These are phyloP conservation scores for Globisporangium nunn DNA, from an alignment of 352 stramenopile genomes.

Conservation along the genomic window DNA sequence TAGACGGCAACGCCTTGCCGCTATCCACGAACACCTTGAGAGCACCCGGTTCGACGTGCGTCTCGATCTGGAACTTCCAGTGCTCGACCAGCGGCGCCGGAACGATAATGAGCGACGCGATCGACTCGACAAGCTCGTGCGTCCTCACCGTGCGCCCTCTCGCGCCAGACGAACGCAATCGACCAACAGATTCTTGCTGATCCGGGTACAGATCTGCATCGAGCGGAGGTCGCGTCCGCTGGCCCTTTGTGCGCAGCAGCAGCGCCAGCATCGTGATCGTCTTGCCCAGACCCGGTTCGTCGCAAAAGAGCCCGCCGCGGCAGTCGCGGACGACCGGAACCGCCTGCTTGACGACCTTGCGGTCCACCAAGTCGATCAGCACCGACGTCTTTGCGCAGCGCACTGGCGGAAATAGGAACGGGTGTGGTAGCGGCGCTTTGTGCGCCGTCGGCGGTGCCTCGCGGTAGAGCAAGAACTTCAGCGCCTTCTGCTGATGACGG, in stretches of 20 bases:
- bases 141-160: conserved; percentile 38
- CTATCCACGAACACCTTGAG: conserved; percentile 43
- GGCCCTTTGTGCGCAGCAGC: conserved; percentile 69
- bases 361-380: conserved; percentile 55
- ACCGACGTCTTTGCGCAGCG: conserved; percentile 10
- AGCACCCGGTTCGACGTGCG: conserved; percentile 27
- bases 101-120: conserved; percentile 60
- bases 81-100: conserved; percentile 70
- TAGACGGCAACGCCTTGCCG: conserved; percentile 25
- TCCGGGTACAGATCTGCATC: conserved; percentile 12
- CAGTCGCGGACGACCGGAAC: conserved; percentile 25
- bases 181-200: conserved; percentile 6
- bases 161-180: conserved; percentile 31
- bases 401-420: conserved; percentile 38
- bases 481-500: conserved; percentile 58
- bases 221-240: conserved; percentile 12
- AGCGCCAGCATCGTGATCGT: conserved; percentile 83
- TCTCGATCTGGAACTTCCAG: conserved; percentile 71
- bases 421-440: conserved; percentile 22
- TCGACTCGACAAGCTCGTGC: conserved; percentile 36
- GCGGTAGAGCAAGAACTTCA: conserved; percentile 78
- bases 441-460: conserved; percentile 27
- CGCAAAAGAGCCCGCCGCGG: conserved; percentile 72
- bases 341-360: conserved; percentile 19
- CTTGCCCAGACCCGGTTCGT: conserved; percentile 80